phyloP scores from a whole-genome alignment of 305 asterid genomes.

The Fraxinus sp. region DNA sequence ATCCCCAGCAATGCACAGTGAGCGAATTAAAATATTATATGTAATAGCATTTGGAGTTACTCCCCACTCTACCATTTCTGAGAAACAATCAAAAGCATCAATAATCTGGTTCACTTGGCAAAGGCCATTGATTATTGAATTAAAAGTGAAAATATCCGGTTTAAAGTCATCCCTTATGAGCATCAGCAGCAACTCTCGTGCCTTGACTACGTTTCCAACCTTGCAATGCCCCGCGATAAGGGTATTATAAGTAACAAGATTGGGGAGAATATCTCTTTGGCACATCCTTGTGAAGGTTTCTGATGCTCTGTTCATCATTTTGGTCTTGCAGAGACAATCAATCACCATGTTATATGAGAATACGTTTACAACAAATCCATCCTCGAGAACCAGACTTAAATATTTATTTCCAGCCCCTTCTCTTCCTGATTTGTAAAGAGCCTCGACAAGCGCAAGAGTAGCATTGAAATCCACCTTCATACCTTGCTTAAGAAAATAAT shows the following conservation, averaged over 20 bases:
- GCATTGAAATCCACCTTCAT: constrained; percentile 51
- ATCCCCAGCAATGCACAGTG: constrained; percentile 64
- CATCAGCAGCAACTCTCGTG: constrained; percentile 54
- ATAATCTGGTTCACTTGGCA: constrained; percentile 50
- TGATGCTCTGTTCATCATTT: constrained; percentile 60
- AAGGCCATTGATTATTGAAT: constrained; percentile 75
- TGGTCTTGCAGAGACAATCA: constrained; percentile 79
- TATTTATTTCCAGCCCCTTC: constrained; percentile 59
- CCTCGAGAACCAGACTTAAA: constrained; percentile 44
- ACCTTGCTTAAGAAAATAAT: constrained; percentile 45
- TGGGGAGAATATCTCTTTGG: constrained; percentile 53
- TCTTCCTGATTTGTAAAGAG: constrained; percentile 52
- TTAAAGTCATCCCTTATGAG: constrained; percentile 57
- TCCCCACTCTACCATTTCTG: constrained; percentile 86
- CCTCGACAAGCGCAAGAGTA: constrained; percentile 56
- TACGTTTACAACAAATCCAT: constrained; percentile 48
- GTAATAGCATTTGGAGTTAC: constrained; percentile 61
- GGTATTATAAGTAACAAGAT: constrained; percentile 75
- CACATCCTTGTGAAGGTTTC: constrained; percentile 57
- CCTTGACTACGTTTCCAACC: constrained; percentile 47
- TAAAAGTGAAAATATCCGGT: constrained; percentile 79
- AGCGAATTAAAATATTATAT: constrained; percentile 72
- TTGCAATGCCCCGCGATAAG: constrained; percentile 70
- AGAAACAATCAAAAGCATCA: constrained; percentile 81
- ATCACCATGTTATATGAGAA: constrained; percentile 70